phyloP scores from a whole-genome alignment of 2,329 filamentous ascomycete genomes.

The Aspergillus sp. region DNA sequence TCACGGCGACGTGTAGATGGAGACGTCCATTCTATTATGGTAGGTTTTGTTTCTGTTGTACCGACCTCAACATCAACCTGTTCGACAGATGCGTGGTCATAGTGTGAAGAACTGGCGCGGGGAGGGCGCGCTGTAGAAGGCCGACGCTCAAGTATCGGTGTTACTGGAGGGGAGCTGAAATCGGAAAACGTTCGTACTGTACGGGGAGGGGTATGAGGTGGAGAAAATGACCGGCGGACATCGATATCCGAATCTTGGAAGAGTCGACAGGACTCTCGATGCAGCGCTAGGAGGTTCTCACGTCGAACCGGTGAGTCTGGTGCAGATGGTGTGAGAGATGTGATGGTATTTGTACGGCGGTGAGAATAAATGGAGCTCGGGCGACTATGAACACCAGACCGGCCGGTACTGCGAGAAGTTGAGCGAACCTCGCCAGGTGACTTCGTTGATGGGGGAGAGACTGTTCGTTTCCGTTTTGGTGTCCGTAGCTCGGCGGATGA shows the following conservation, averaged over 20 bases:
- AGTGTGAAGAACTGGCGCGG: background rate
- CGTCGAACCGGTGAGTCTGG: constrained; percentile 26
- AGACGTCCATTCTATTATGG: constrained; percentile 50
- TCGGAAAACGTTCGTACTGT: constrained; percentile 14
- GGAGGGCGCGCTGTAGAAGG: constrained; percentile 11
- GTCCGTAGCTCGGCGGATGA: constrained; percentile 7
- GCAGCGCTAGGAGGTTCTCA: constrained; percentile 38
- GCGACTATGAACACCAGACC: constrained; percentile 27
- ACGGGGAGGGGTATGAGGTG: constrained; percentile 7
- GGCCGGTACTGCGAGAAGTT: constrained; percentile 34
- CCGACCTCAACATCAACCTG: background rate
- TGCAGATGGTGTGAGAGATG: constrained; percentile 27
- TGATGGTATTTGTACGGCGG: constrained; percentile 24
- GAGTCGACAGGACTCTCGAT: constrained; percentile 43
- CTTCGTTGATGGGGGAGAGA: constrained; percentile 30
- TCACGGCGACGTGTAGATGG: constrained; percentile 44
- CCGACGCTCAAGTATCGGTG: constrained; percentile 9
- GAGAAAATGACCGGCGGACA: constrained; percentile 4
- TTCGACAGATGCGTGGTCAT: background rate
- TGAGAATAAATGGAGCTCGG: constrained; percentile 32
- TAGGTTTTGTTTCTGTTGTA: constrained; percentile 31
- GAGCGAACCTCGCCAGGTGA: constrained; percentile 29
- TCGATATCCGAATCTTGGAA: constrained; percentile 30
- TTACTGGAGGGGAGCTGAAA: constrained; percentile 16
- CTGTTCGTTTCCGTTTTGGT: constrained; percentile 23